Evolutionary conservation across 768 basidiomycete species (phyloP), one percentile per base, ranked within the genome.

Genomic region (Polyporus arcularius): DNA sequence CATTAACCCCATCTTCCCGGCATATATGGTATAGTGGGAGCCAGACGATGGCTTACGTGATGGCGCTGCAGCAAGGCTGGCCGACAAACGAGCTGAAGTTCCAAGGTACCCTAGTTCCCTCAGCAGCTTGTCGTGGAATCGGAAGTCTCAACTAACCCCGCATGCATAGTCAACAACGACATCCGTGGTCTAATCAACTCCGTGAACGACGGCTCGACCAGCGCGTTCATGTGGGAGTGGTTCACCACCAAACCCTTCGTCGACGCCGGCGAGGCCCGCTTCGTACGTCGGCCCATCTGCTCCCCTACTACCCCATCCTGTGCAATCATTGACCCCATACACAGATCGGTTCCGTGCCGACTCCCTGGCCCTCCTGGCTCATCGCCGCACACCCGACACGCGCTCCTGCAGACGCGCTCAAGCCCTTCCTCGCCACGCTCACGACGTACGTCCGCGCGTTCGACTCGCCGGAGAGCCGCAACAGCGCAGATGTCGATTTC

Each of bases 351-450:
- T 86, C 89, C 9, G 87, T 93, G 5, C 87, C 88, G 40, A 98
- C 96, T 0, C 96, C 96, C 0, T 99, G 96, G 96, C 92, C 95
- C 14, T 96, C 94, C 0, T 99, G 96, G 96, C 76, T 92, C 59
- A 92, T 98, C 68, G 96, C 92, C 28, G 93, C 93, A 8, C 89
- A 93, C 64, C 88, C 89, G 0, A 79, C 79, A 12, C 82, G 89
- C 15, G 85, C 88, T 31, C 72, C 83, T 4, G 61, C 81, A 0
- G 67, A 71, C 1, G 78, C 77, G 0, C 76, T 94, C 14, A 72
- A 73, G 16, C 53, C 72, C 3, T 97, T 97, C 76, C 77, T 98
- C 14, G 60, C 76, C 4, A 72, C 75, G 30, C 81, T 98, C 21
- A 84, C 89, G 5, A 74, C 67, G 4, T 85, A 87, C 68, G 89